Base-by-base conservation (phyloP, 805 yeast species). In the Schwanniomyces sp. region DNA sequence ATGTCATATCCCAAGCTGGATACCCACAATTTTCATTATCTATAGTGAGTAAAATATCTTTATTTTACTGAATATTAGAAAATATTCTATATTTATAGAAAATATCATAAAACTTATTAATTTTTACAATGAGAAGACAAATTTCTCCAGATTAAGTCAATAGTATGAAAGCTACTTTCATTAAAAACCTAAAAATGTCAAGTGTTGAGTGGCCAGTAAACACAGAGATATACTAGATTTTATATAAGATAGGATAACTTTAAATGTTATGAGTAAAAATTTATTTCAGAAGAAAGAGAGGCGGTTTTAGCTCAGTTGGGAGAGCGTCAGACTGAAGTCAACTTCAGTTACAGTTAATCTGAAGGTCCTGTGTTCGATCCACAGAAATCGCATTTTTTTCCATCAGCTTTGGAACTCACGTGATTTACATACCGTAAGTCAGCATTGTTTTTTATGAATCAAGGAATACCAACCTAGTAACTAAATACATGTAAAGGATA, bases 291-390 rank as follows among this genome's bases (percentile, higher is more conserved):
- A 21, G 24, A 32, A 27, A 26, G 37, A 16, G 12, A 27, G 5
- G 67, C 67, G 67, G 67, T 52, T 59, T 63, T 63, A 63, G 67
- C 67, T 61, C 67, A 63, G 67, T 63, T 63, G 67, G 67, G 67
- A 63, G 67, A 63, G 67, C 67, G 67, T 61, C 66, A 63, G 67
- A 63, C 67, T 63, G 67, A 63, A 63, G 67, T 52, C 27, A 54
- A 58, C 59, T 61, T 59, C 61, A 56, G 68, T 64, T 63, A 55
- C 61, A 62, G 62, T 56, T 59, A 60, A 83, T 83, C 88, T 84
- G 88, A 79, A 85, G 89, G 90, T 84, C 88, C 85, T 82, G 88
- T 81, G 88, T 85, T 85, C 89, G 85, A 84, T 82, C 88, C 89
- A 81, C 88, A 82, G 80, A 79, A 78, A 67, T 77, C 82, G 84